These are phyloP conservation scores for Thraustochytrium sp. DNA, from an alignment of 352 stramenopile genomes.

Conservation along the genomic window DNA sequence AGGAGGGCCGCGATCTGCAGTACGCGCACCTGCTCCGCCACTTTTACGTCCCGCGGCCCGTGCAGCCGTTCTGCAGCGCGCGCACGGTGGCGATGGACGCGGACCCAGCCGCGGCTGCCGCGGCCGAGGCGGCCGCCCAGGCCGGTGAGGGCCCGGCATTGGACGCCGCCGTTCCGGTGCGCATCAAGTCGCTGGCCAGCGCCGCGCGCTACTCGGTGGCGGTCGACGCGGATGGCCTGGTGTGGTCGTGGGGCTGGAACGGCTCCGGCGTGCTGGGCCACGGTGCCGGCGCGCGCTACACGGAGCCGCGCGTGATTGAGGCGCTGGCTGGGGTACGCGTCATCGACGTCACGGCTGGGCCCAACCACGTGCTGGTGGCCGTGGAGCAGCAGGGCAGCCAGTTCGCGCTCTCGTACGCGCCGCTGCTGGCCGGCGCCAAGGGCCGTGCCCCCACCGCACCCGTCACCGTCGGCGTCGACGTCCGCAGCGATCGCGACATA, in stretches of 20 bases:
- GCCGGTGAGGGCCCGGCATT: background rate
- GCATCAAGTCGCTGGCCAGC: background rate
- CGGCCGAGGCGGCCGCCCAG: background rate
- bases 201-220: constrained; percentile 11
- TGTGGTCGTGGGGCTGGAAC: constrained; percentile 37
- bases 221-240: background rate
- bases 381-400: background rate
- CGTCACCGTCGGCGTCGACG: background rate
- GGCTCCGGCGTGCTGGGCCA: constrained; percentile 24
- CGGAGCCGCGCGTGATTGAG: constrained; percentile 5
- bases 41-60: constrained; percentile 20
- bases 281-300: constrained; percentile 19
- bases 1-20: background rate
- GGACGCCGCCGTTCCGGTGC: background rate
- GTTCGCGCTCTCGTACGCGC: constrained; percentile 27
- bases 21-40: constrained; percentile 30
- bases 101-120: background rate
- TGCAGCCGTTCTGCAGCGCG: constrained; percentile 4
- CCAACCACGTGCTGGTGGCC: background rate
- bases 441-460: background rate
- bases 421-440: background rate
- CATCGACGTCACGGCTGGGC: background rate
- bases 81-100: background rate
- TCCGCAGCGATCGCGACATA: background rate
- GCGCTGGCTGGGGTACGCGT: background rate